Conservation (phyloP, 139 green algal genomes). For the Chlamydomonas incerta region DNA sequence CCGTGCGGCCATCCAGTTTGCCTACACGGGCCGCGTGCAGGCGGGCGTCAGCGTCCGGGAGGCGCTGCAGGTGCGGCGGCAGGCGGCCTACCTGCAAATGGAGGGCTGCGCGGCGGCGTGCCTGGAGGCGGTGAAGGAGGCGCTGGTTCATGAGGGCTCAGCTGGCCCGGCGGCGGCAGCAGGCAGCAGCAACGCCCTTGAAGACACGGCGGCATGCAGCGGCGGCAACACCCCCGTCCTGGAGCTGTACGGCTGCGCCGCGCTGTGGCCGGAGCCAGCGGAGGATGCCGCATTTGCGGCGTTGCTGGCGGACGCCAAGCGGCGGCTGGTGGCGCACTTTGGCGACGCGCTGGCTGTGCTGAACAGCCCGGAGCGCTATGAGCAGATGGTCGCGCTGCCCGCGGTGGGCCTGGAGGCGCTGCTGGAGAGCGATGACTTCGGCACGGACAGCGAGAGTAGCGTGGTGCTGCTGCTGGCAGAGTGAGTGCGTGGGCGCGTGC, state of each 20-base stretch:
- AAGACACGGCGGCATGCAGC: too few species aligned
- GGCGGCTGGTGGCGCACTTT: not conserved
- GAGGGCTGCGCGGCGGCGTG: slow-evolving; percentile 8
- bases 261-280: not conserved
- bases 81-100: slow-evolving; percentile 3
- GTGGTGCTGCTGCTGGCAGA: slow-evolving; percentile 3
- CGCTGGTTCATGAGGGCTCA: too few species aligned
- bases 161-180: too few species aligned
- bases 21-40: slow-evolving; percentile 9
- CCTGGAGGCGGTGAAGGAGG: not conserved
- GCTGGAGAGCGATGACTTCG: slow-evolving; percentile 9
- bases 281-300: not conserved
- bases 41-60: not conserved
- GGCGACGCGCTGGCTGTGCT: not conserved
- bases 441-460: slow-evolving; percentile 19
- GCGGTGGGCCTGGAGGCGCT: slow-evolving; percentile 8
- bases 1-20: not conserved
- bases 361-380: not conserved
- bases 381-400: not conserved
- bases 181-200: too few species aligned
- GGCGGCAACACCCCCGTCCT: not conserved
- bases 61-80: not conserved
- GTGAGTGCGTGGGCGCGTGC: too few species aligned
- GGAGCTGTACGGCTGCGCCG: not conserved
- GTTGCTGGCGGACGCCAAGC: not conserved